Conservation (phyloP, 2,329 filamentous ascomycete species). For the Calonectria naviculata region DNA sequence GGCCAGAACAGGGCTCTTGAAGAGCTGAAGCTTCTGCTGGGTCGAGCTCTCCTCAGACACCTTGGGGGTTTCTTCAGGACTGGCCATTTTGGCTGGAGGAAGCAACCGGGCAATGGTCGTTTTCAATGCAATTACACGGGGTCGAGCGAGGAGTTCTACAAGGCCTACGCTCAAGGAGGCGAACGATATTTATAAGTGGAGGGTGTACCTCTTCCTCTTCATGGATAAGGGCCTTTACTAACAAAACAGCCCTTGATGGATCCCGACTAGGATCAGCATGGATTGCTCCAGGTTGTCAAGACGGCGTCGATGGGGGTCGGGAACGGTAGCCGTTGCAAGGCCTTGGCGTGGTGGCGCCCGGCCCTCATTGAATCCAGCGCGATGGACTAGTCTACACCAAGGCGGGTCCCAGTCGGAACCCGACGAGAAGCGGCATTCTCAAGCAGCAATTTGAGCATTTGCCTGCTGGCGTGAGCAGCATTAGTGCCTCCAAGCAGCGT, state of each 20-base stretch:
- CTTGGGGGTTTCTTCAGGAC: conserved; percentile 6
- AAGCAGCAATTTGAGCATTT: not conserved
- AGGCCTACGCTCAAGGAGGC: not conserved
- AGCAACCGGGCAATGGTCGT: not conserved
- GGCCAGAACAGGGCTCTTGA: conserved; percentile 44
- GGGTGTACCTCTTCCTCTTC: not conserved
- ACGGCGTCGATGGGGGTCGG: conserved; percentile 14
- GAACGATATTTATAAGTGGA: conserved; percentile 20
- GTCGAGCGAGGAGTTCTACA: not conserved
- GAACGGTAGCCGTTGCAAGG: not conserved
- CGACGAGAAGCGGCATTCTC: not conserved
- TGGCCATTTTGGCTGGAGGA: conserved; percentile 28
- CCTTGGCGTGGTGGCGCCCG: not conserved
- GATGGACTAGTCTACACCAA: not conserved
- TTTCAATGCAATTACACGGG: not conserved
- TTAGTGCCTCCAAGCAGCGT: not conserved
- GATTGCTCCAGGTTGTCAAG: not conserved
- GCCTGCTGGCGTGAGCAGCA: conserved; percentile 25
- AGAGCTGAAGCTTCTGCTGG: conserved; percentile 43
- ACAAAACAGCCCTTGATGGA: not conserved
- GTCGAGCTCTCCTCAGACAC: not conserved
- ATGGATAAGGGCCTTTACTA: not conserved
- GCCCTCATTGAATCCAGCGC: conserved; percentile 4
- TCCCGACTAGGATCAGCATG: not conserved
- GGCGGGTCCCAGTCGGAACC: not conserved